Evolutionary conservation across 169 alveolate species (phyloP).

Genomic region (Plasmodium gonderi): DNA sequence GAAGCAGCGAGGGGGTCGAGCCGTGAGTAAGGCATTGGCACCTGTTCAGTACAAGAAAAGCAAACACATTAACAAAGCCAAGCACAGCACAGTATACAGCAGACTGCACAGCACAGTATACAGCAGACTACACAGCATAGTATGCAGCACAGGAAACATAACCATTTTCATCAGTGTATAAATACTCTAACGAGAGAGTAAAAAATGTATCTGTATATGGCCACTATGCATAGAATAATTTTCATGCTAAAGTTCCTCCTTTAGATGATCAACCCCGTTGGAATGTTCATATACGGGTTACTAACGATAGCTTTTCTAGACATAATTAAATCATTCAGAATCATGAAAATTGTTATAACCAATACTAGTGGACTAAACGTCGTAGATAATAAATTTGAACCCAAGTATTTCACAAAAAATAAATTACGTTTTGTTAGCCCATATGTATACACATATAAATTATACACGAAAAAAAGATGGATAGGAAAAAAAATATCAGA

Average conservation of each 20-base stretch:
- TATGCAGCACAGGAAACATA: no score
- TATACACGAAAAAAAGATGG: conserved; percentile 82
- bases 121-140: no score
- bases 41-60: no score
- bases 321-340: conserved; percentile 8
- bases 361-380: conserved; percentile 60
- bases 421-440: conserved; percentile 83
- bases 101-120: no score
- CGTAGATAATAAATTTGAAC: conserved; percentile 49
- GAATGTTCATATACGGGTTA: background rate
- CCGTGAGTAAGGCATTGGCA: background rate
- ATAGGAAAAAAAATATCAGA: conserved; percentile 77
- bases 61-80: no score
- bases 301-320: background rate
- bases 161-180: no score
- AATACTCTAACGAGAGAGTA: no score
- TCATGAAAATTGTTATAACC: conserved; percentile 42
- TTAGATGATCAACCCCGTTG: no score
- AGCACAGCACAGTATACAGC: no score
- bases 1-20: background rate
- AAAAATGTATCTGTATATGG: no score
- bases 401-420: conserved; percentile 75
- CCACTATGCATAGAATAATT: no score
- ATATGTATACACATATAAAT: conserved; percentile 78
- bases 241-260: no score